These are phyloP conservation scores for Talaromyces islandicus DNA, from an alignment of 2,329 filamentous ascomycete genomes.

Conservation along the genomic window DNA sequence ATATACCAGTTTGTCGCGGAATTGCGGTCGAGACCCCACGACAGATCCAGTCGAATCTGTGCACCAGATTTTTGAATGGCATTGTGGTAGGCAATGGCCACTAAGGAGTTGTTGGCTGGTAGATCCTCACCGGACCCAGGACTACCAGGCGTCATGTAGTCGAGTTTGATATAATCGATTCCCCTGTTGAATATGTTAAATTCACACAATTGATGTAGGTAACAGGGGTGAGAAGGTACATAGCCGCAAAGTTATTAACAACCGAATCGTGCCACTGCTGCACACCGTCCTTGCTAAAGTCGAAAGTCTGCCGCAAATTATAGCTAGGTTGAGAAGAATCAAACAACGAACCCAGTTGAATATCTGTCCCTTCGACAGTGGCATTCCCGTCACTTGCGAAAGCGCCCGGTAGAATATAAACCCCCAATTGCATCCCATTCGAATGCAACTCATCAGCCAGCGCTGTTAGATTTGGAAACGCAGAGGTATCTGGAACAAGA, in stretches of 20 bases:
- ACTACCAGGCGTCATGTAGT: conserved; percentile 22
- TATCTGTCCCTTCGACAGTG: conserved; percentile 19
- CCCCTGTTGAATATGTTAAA: conserved; percentile 12
- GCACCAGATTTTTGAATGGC: conserved; percentile 20
- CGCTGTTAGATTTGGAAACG: conserved; percentile 17
- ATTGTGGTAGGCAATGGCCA: conserved; percentile 19
- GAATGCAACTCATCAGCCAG: conserved; percentile 19
- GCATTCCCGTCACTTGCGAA: conserved; percentile 17
- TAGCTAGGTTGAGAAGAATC: conserved; percentile 11
- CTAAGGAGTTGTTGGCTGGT: conserved; percentile 15
- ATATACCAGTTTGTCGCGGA: conserved; percentile 15
- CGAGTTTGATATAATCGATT: conserved; percentile 23
- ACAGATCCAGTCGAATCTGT: conserved; percentile 22
- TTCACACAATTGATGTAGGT: not conserved
- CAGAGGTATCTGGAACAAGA: conserved; percentile 9
- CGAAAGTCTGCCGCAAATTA: conserved; percentile 12
- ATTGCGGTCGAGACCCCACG: conserved; percentile 21
- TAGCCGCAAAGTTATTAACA: conserved; percentile 11
- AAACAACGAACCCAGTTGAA: conserved; percentile 16
- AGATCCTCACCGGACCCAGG: conserved; percentile 16
- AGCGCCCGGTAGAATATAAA: conserved; percentile 22
- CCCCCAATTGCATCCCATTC: conserved; percentile 18
- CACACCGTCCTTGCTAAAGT: conserved; percentile 18
- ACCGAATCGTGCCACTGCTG: conserved; percentile 23
- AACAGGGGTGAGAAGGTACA: not conserved